phyloP scores from a whole-genome alignment of 495 filamentous ascomycete species.

The Daldinia vernicosa region DNA sequence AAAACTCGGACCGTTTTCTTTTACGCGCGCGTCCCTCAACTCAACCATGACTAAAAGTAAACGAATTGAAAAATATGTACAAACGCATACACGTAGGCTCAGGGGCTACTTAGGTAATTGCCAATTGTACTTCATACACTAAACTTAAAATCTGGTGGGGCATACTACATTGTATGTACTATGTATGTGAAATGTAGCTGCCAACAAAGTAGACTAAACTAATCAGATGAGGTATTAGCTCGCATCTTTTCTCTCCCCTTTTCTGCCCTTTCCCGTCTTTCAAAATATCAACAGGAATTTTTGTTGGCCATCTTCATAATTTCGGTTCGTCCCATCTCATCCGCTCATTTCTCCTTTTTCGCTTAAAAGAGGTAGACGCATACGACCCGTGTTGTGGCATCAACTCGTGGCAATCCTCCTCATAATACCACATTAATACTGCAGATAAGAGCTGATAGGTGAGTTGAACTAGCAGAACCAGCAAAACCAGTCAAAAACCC shows the following conservation, averaged over 20 bases:
- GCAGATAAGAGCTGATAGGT: conserved; percentile 13
- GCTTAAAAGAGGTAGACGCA: conserved; percentile 3
- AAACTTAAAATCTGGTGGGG: conserved; percentile 6
- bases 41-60: not conserved
- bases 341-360: conserved; percentile 10
- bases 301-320: conserved; percentile 32
- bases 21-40: not conserved
- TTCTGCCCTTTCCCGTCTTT: not conserved
- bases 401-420: conserved; percentile 25
- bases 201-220: not conserved
- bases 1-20: not conserved
- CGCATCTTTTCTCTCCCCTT: not conserved
- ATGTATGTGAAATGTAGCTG: not conserved
- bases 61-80: not conserved
- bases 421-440: conserved; percentile 21
- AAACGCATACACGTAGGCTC: not conserved
- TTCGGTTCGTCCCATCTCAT: conserved; percentile 10
- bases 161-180: too few species aligned
- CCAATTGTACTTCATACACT: not conserved
- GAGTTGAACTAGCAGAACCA: not conserved
- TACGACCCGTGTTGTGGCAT: conserved; percentile 11
- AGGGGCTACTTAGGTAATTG: not conserved
- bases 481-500: not conserved
- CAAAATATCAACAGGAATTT: conserved; percentile 25
- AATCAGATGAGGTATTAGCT: conserved; percentile 8